Percentiles rank a stretch among this genome's conserved stretches.
phyloP scores from a whole-genome alignment of 305 asterid genomes.

The Withania somnifera region DNA sequence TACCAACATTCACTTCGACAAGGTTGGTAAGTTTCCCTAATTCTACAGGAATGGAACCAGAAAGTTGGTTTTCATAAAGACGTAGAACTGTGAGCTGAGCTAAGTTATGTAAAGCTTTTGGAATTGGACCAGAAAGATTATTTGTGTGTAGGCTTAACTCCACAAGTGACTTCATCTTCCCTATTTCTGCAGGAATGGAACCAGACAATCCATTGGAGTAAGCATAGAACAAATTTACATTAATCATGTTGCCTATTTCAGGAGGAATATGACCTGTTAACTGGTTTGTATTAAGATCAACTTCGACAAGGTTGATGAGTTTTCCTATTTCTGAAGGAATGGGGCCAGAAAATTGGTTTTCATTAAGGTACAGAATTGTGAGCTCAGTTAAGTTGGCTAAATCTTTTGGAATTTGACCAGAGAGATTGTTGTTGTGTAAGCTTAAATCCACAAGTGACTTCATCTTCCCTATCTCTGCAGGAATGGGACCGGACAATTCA shows the following conservation, averaged over 20 bases:
- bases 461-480: no score
- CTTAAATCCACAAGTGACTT: no score
- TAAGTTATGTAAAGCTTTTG: not conserved
- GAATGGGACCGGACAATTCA: no score
- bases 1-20: not conserved
- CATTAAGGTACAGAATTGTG: not conserved
- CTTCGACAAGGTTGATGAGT: not conserved
- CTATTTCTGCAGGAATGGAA: not conserved
- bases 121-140: not conserved
- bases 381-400: not conserved
- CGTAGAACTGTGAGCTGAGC: not conserved
- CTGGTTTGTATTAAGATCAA: not conserved
- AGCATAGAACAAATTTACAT: not conserved
- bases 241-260: not conserved
- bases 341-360: not conserved
- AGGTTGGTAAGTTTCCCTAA: not conserved
- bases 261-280: not conserved
- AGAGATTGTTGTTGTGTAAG: no score
- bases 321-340: not conserved
- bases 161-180: constrained; percentile 1
- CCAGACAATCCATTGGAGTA: not conserved
- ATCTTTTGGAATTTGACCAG: not conserved
- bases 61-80: not conserved
- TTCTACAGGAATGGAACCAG: not conserved
- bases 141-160: not conserved